Evolutionary conservation across 495 filamentous ascomycete genomes (phyloP).

Genomic region (Margaritispora aquatica): DNA sequence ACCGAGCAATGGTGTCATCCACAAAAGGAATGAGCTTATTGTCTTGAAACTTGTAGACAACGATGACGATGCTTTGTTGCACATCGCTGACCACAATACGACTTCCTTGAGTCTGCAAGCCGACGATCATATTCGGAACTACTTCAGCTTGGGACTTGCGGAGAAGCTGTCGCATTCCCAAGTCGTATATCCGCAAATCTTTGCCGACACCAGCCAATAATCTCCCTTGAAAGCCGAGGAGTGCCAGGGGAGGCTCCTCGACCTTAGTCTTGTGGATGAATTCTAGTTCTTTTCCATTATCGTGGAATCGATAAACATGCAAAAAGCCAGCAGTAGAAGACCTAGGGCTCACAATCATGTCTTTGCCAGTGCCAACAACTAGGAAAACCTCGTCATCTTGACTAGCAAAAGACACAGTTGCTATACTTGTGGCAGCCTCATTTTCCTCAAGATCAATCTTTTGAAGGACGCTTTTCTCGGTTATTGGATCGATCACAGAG

Average conservation of each 20-base stretch:
- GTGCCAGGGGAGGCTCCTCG: slow-evolving; percentile 80
- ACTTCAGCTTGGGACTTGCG: slow-evolving; percentile 83
- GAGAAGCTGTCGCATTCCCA: slow-evolving; percentile 84
- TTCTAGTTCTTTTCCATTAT: slow-evolving; percentile 78
- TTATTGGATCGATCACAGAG: slow-evolving; percentile 77
- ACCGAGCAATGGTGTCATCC: slow-evolving; percentile 82
- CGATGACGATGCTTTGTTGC: slow-evolving; percentile 81
- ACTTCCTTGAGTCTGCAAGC: slow-evolving; percentile 83
- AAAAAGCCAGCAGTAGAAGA: slow-evolving; percentile 75
- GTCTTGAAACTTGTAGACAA: slow-evolving; percentile 88
- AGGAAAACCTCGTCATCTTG: slow-evolving; percentile 88
- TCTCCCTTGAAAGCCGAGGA: slow-evolving; percentile 87
- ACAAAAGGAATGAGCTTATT: slow-evolving; percentile 88
- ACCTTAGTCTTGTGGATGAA: slow-evolving; percentile 95
- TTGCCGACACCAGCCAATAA: slow-evolving; percentile 79
- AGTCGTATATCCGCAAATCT: slow-evolving; percentile 78
- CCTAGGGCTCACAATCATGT: slow-evolving; percentile 71
- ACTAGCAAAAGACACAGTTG: slow-evolving; percentile 74
- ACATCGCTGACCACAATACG: slow-evolving; percentile 90
- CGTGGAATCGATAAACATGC: slow-evolving; percentile 86
- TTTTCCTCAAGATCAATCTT: slow-evolving; percentile 82
- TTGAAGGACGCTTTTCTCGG: slow-evolving; percentile 62
- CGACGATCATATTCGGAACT: slow-evolving; percentile 75
- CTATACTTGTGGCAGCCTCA: slow-evolving; percentile 84
- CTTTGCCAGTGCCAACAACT: slow-evolving; percentile 87